phyloP scores from a whole-genome alignment of 1,139 yeast genomes.

The Dujonia santamariae region DNA sequence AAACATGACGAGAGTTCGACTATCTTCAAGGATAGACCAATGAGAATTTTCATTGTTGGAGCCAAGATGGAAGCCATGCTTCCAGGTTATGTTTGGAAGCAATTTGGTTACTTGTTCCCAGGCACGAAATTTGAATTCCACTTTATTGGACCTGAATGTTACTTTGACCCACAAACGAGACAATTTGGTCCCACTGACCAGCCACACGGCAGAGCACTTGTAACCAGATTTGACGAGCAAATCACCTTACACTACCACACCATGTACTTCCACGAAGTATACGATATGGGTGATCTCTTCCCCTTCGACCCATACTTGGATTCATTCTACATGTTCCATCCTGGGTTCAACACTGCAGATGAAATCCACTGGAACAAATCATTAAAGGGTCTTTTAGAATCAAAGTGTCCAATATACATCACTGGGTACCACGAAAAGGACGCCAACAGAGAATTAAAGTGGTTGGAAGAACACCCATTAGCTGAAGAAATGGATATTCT shows the following conservation, averaged over 20 bases:
- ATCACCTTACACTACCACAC: conserved; percentile 80
- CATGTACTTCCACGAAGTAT: conserved; percentile 84
- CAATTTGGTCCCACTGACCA: conserved; percentile 35
- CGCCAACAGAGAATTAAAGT: conserved; percentile 62
- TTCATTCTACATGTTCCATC: conserved; percentile 89
- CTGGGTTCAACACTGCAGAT: conserved; percentile 87
- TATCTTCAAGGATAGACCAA: conserved; percentile 77
- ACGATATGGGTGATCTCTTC: conserved; percentile 90
- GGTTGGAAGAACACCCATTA: conserved; percentile 63
- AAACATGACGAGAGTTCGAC: conserved; percentile 39
- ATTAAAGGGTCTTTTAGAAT: conserved; percentile 80
- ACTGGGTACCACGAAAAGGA: conserved; percentile 88
- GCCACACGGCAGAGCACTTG: conserved; percentile 57
- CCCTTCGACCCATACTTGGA: conserved; percentile 98
- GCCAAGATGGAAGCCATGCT: conserved; percentile 92
- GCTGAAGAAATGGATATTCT: conserved; percentile 74
- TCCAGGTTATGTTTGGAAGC: conserved; percentile 96
- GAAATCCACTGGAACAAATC: conserved; percentile 79
- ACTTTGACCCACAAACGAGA: conserved; percentile 56
- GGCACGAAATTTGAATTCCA: conserved; percentile 79
- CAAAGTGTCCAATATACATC: conserved; percentile 87
- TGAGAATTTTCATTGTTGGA: conserved; percentile 85
- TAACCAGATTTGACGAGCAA: conserved; percentile 72
- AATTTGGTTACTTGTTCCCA: conserved; percentile 83
- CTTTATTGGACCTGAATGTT: conserved; percentile 91